Evolutionary conservation across 2,329 filamentous ascomycete species (phyloP), one percentile per base, ranked within the genome.

Genomic region (Achaetomium macrosporum): DNA sequence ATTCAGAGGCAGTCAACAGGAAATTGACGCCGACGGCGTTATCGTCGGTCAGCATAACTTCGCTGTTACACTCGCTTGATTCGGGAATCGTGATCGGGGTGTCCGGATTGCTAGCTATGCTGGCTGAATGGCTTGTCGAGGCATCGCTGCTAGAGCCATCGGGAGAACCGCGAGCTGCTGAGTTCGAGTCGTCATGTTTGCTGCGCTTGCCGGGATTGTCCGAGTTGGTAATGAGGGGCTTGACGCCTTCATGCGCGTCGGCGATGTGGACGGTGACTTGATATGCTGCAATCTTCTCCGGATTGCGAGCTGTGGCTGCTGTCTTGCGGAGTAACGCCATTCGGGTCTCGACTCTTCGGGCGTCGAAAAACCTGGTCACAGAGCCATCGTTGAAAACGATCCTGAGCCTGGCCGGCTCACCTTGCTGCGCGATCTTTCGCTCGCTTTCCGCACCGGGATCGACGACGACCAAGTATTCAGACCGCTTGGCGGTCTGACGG

Each of bases 11-110:
- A 3, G 7, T 47, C 3, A 57, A n/a, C 5, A 47, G n/a, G 15
- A 57, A 57, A 11, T 52, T 54, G 40, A 54, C 45, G 0, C 3
- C 16, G 5, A 57, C 17, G 1, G 51, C 30, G 30, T 57, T 54
- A 16, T n/a, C 37, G 13, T 33, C 9, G 1, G 25, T 36, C 3
- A 57, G 25, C 2, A 30, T 3, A 15, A 49, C 2, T 2, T 40
- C 13, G 46, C 33, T 19, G 12, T 15, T 3, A 2, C 10, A 12
- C 2, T 35, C 13, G 11, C 19, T 37, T 1, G 36, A 12, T 20
- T 50, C 20, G 7, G 35, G 10, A 17, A 4, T 30, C n/a, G n/a
- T 13, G 33, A 16, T 4, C 3, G 35, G 5, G 17, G 35, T 40
- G 12, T 37, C 33, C 33, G 33, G 19, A 20, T 50, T 31, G 19